phyloP scores from a whole-genome alignment of 805 yeast species.

The Yarrowia porcina region DNA sequence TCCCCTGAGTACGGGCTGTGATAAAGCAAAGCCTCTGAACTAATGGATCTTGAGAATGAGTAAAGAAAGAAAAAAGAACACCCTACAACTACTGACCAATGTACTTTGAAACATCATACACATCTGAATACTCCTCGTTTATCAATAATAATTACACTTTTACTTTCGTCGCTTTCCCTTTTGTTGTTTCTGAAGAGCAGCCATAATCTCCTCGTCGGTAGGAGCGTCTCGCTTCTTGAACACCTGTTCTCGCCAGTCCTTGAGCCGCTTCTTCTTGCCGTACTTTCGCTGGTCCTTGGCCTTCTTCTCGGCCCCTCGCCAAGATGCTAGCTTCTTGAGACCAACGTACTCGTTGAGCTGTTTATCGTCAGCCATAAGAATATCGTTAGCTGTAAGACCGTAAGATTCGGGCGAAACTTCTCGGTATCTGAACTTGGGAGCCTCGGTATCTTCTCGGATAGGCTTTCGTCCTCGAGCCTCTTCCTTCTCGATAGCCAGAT shows the following conservation, averaged over 20 bases:
- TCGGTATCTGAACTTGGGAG: constrained; percentile 70
- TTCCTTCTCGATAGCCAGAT: constrained; percentile 61
- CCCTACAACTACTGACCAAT: too few relatives aligned
- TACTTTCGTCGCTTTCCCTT: constrained; percentile 21
- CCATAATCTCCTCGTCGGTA: constrained; percentile 30
- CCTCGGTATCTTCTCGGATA: constrained; percentile 36
- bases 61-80: too few relatives aligned
- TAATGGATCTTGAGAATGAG: too few relatives aligned
- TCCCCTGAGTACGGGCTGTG: too few relatives aligned
- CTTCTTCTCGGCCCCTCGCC: constrained; percentile 68
- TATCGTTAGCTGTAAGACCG: constrained; percentile 83
- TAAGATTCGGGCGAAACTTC: constrained; percentile 93
- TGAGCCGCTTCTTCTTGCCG: constrained; percentile 74
- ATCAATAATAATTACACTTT: neutral
- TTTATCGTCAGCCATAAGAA: constrained; percentile 82
- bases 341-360: constrained; percentile 82
- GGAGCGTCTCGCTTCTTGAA: constrained; percentile 58
- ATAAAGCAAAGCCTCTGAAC: neutral
- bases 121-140: too few relatives aligned
- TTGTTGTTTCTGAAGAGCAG: constrained; percentile 26
- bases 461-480: constrained; percentile 22
- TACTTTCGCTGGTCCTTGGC: constrained; percentile 78
- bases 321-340: constrained; percentile 89
- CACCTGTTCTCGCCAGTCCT: constrained; percentile 85
- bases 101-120: too few relatives aligned